phyloP scores from a whole-genome alignment of 2,329 filamentous ascomycete genomes.

The Celoporthe dispersa region DNA sequence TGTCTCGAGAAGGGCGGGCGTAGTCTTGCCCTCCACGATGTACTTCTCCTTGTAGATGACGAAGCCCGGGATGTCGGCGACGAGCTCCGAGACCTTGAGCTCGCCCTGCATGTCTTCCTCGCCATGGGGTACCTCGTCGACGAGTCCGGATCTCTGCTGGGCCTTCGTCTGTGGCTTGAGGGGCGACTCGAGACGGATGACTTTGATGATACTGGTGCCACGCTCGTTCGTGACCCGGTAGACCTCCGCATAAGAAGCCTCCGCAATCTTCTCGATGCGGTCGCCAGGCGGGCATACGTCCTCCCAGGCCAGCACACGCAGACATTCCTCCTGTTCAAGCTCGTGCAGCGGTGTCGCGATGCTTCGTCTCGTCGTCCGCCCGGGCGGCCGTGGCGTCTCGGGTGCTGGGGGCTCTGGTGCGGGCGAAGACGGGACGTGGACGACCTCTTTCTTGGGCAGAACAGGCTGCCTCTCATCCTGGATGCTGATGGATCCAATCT shows the following conservation, averaged over 20 bases:
- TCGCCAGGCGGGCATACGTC: constrained; percentile 60
- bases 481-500: constrained; percentile 33
- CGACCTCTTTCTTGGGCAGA: neutral
- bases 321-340: constrained; percentile 32
- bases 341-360: constrained; percentile 12
- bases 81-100: constrained; percentile 65
- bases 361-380: neutral
- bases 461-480: constrained; percentile 19
- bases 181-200: constrained; percentile 62
- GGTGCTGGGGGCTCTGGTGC: constrained; percentile 2
- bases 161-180: constrained; percentile 62
- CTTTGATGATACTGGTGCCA: constrained; percentile 68
- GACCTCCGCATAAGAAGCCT: constrained; percentile 69
- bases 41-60: constrained; percentile 69
- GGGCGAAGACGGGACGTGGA: neutral
- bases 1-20: constrained; percentile 60
- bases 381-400: constrained; percentile 17
- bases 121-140: constrained; percentile 62
- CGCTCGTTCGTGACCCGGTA: constrained; percentile 64
- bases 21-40: constrained; percentile 60
- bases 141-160: constrained; percentile 56
- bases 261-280: constrained; percentile 65
- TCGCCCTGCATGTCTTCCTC: constrained; percentile 62
- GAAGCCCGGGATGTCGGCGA: constrained; percentile 68
- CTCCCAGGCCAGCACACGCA: constrained; percentile 58